Conservation (phyloP, 371 early-diverging fungal species). For the Mortierella sp. region DNA sequence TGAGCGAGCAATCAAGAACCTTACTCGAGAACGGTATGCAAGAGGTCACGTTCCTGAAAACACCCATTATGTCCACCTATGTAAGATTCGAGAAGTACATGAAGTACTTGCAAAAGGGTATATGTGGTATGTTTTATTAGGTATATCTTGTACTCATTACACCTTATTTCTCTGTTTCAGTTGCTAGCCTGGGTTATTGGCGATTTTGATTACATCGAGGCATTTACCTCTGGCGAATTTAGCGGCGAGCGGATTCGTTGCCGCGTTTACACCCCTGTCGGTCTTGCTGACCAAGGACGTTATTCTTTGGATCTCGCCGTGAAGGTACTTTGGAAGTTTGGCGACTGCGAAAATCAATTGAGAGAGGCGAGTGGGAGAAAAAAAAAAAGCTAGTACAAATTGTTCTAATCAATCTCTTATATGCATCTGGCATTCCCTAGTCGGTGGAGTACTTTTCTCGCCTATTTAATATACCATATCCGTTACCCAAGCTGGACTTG, state of each 20-base stretch:
- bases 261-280: conserved; percentile 83
- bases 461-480: conserved; percentile 74
- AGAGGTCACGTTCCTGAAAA: conserved; percentile 79
- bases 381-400: not conserved
- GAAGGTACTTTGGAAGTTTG: conserved; percentile 34
- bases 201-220: conserved; percentile 23
- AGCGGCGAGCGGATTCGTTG: conserved; percentile 71
- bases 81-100: conserved; percentile 28
- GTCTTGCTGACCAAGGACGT: conserved; percentile 74
- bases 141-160: not conserved
- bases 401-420: too few relatives aligned
- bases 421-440: not conserved
- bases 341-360: not conserved
- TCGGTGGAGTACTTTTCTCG: conserved; percentile 78
- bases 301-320: conserved; percentile 84
- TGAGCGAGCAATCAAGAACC: conserved; percentile 70
- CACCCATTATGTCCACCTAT: conserved; percentile 95
- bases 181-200: conserved; percentile 58
- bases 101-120: not conserved
- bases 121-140: not conserved
- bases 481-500: conserved; percentile 89
- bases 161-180: not conserved
- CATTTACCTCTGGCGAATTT: conserved; percentile 60
- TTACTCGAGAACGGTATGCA: conserved; percentile 52
- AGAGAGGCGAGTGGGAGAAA: not conserved